phyloP scores from a whole-genome alignment of 306 rosid species.

The Citrullus mucosospermus region DNA sequence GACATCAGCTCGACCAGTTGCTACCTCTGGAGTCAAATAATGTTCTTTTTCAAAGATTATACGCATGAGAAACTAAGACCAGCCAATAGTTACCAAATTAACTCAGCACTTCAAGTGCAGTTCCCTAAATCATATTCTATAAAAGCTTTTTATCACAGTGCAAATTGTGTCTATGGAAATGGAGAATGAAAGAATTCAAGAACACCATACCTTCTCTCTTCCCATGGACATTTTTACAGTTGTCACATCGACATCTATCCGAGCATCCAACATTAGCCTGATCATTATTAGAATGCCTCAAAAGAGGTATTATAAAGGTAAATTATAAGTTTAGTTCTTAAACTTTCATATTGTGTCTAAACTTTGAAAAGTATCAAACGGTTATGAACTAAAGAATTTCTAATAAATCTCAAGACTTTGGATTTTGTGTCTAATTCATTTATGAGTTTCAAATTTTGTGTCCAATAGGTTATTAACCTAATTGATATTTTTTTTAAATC shows the following conservation, averaged over 20 bases:
- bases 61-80: not conserved
- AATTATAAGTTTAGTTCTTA: too few relatives aligned
- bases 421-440: too few relatives aligned
- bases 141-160: not conserved
- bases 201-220: slow-evolving; percentile 42
- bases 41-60: slow-evolving; percentile 1
- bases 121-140: not conserved
- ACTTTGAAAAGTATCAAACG: too few relatives aligned
- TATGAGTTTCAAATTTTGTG: too few relatives aligned
- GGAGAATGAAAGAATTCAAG: not conserved
- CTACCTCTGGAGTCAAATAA: slow-evolving; percentile 1
- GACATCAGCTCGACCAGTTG: not conserved
- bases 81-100: not conserved
- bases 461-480: too few relatives aligned
- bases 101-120: not conserved
- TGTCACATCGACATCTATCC: slow-evolving; percentile 52
- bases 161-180: not conserved
- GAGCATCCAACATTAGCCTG: slow-evolving; percentile 72
- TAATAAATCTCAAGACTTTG: too few relatives aligned
- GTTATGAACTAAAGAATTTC: too few relatives aligned
- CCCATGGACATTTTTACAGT: slow-evolving; percentile 52
- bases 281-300: not conserved
- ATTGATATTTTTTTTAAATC: too few relatives aligned
- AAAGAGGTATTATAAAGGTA: not conserved
- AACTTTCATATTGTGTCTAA: too few relatives aligned